Percentiles rank a stretch among this genome's conserved stretches.
Evolutionary conservation across 768 basidiomycete genomes (phyloP).

Genomic region (Panellus pusillus): DNA sequence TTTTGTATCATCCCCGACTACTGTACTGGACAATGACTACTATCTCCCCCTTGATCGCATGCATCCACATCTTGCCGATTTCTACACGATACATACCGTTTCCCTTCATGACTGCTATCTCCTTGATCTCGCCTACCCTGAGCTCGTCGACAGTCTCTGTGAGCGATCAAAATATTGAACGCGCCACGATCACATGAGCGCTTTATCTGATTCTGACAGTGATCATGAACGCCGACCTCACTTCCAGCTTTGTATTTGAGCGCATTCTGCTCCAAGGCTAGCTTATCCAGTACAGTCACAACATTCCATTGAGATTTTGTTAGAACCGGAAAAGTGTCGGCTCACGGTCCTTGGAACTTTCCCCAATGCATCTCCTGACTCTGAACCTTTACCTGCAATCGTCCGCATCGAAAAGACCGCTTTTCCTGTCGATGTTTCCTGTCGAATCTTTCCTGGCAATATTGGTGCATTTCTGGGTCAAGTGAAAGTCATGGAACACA

Average conservation of each 20-base stretch:
- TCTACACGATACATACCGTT: too few relatives aligned
- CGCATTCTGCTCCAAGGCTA: slow-evolving; percentile 20
- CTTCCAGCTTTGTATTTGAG: slow-evolving; percentile 6
- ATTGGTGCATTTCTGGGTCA: slow-evolving; percentile 37
- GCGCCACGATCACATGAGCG: slow-evolving; percentile 19
- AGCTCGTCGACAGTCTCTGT: too few relatives aligned
- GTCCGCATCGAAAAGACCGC: slow-evolving; percentile 79
- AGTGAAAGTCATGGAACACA: slow-evolving; percentile 53
- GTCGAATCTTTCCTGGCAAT: slow-evolving; percentile 36
- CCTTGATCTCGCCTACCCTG: too few relatives aligned
- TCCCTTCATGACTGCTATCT: too few relatives aligned
- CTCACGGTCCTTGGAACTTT: slow-evolving; percentile 71
- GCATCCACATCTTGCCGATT: too few relatives aligned
- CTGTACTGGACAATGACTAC: neutral
- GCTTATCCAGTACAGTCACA: neutral
- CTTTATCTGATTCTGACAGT: too few relatives aligned
- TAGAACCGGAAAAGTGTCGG: slow-evolving; percentile 27
- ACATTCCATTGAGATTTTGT: neutral
- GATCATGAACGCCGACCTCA: neutral
- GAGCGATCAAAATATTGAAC: too few relatives aligned
- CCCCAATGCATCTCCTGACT: slow-evolving; percentile 26
- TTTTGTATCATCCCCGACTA: slow-evolving; percentile 10
- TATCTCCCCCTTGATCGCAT: too few relatives aligned
- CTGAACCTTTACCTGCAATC: slow-evolving; percentile 51
- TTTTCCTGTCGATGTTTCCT: slow-evolving; percentile 45